A percentile compares a stretch with the other conserved stretches of the same genome.
Evolutionary conservation across 805 yeast species (phyloP).

Genomic region (Torulaspora franciscae): DNA sequence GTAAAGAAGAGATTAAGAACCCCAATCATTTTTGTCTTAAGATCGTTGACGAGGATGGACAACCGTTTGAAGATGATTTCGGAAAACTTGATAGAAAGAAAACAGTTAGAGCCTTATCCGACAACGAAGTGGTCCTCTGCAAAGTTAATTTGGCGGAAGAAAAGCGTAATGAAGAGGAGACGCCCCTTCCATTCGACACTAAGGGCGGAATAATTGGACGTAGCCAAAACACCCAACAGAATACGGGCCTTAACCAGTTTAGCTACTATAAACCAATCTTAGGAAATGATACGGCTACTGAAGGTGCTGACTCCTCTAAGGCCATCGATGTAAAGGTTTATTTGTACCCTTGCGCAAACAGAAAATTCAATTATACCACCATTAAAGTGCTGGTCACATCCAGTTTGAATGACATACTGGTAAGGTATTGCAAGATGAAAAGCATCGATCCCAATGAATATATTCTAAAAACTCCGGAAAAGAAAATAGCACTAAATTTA

Average conservation of each 20-base stretch:
- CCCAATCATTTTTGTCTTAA: constrained; percentile 44
- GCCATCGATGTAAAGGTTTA: constrained; percentile 32
- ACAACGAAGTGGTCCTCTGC: constrained; percentile 76
- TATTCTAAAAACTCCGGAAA: constrained; percentile 34
- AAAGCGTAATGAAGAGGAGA: constrained; percentile 43
- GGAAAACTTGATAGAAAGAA: constrained; percentile 77
- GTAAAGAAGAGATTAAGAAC: constrained; percentile 17
- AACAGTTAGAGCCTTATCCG: constrained; percentile 63
- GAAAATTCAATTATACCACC: constrained; percentile 28
- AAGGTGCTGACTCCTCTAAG: constrained; percentile 27
- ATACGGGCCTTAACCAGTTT: constrained; percentile 28
- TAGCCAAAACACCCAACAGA: constrained; percentile 6
- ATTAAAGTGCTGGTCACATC: constrained; percentile 35
- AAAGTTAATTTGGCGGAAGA: constrained; percentile 47
- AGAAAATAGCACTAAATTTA: constrained; percentile 33
- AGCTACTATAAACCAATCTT: constrained; percentile 39
- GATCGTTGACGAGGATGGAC: constrained; percentile 89
- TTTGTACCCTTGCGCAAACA: constrained; percentile 34
- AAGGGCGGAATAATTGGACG: constrained; percentile 15
- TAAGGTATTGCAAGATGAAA: constrained; percentile 36
- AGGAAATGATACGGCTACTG: constrained; percentile 20
- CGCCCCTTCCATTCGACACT: constrained; percentile 48
- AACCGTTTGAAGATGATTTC: constrained; percentile 82
- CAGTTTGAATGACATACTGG: constrained; percentile 36
- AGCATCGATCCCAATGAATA: constrained; percentile 37